These are phyloP conservation scores for Fusarium liriodendri DNA, from an alignment of 2,329 filamentous ascomycete genomes.

Conservation along the genomic window DNA sequence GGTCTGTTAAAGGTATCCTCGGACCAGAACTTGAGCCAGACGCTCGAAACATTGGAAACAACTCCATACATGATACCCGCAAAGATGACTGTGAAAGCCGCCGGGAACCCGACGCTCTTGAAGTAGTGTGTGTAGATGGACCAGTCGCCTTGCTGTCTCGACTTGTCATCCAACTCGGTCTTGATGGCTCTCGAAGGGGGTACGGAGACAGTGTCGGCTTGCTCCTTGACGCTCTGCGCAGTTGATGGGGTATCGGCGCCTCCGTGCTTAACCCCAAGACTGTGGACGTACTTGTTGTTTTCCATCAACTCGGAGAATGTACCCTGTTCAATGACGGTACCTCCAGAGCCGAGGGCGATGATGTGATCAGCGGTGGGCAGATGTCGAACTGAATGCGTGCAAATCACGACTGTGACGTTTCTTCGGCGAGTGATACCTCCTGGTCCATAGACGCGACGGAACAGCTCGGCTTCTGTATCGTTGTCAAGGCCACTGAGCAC, in stretches of 20 bases:
- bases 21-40: conserved; percentile 58
- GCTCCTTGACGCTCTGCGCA: neutral
- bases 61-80: conserved; percentile 42
- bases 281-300: conserved; percentile 53
- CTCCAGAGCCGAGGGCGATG: conserved; percentile 56
- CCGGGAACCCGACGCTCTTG: conserved; percentile 34
- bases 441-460: conserved; percentile 55
- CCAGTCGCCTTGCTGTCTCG: conserved; percentile 47
- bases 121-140: conserved; percentile 52
- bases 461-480: conserved; percentile 56
- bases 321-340: conserved; percentile 56
- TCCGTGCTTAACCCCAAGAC: conserved; percentile 48
- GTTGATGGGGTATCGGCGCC: conserved; percentile 2
- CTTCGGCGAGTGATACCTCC: conserved; percentile 53
- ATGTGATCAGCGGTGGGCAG: conserved; percentile 57
- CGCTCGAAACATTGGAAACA: conserved; percentile 42
- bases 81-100: conserved; percentile 34
- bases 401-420: conserved; percentile 55
- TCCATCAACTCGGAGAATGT: conserved; percentile 40
- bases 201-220: neutral
- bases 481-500: conserved; percentile 57
- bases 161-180: conserved; percentile 29
- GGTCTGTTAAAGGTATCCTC: conserved; percentile 43
- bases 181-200: neutral
- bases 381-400: conserved; percentile 48